A percentile compares a stretch with the other conserved stretches of the same genome.
Conservation (phyloP, 2,329 filamentous ascomycete genomes). For the Ophiostoma sp. region DNA sequence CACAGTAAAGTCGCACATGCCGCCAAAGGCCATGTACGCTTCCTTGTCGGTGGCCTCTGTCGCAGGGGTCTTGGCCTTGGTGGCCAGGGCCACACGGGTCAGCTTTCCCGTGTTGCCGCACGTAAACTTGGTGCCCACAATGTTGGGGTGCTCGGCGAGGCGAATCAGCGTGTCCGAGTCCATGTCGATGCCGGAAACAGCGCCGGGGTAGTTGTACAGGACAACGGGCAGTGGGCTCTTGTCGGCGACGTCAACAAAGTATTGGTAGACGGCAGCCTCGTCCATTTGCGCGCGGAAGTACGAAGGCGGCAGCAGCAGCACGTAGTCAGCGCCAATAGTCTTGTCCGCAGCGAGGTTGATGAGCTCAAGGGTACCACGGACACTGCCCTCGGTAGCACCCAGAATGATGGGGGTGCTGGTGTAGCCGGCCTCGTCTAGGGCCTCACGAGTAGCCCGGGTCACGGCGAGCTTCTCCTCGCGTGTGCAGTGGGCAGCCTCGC, state of each 20-base stretch:
- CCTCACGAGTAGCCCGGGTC: constrained; percentile 71
- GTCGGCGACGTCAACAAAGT: constrained; percentile 63
- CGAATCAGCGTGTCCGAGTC: constrained; percentile 81
- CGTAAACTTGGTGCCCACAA: constrained; percentile 86
- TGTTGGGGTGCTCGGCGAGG: constrained; percentile 74
- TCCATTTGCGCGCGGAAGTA: constrained; percentile 78
- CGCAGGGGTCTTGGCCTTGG: constrained; percentile 63
- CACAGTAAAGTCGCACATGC: constrained; percentile 80
- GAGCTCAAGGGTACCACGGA: constrained; percentile 72
- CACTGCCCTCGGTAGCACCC: constrained; percentile 74
- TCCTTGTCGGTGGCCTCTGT: constrained; percentile 47
- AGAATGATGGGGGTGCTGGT: constrained; percentile 71
- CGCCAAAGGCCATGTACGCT: constrained; percentile 78
- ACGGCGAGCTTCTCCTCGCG: constrained; percentile 70
- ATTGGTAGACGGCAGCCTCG: constrained; percentile 60
- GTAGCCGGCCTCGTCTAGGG: constrained; percentile 76
- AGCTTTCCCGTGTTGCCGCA: constrained; percentile 88
- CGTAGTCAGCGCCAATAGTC: constrained; percentile 70
- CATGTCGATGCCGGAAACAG: constrained; percentile 81
- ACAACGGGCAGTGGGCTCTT: constrained; percentile 70
- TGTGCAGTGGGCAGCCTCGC: constrained; percentile 80
- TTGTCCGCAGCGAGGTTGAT: constrained; percentile 54
- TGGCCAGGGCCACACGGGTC: constrained; percentile 70
- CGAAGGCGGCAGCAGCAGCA: constrained; percentile 71
- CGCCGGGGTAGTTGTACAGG: constrained; percentile 87